These are phyloP conservation scores for Phytophthora boehmeriae DNA, from an alignment of 352 stramenopile genomes.

Conservation along the genomic window DNA sequence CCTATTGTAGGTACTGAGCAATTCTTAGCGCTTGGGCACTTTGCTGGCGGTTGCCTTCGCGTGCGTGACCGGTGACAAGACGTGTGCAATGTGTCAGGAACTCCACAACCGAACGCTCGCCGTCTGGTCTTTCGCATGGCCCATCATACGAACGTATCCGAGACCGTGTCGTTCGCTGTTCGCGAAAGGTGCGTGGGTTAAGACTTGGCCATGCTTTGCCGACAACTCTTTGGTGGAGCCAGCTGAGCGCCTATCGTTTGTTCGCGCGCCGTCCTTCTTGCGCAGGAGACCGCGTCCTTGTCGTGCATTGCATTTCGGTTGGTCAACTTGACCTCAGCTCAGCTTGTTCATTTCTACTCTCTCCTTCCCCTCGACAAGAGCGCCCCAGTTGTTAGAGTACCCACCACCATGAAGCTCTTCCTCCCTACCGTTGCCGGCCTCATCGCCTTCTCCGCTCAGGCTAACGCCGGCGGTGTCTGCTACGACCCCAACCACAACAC, in stretches of 20 bases:
- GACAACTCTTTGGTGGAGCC: not conserved
- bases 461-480: constrained; percentile 59
- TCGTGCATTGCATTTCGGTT: not conserved
- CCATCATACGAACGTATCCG: constrained; percentile 16
- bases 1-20: no score
- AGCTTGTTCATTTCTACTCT: constrained; percentile 23
- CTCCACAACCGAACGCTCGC: constrained; percentile 26
- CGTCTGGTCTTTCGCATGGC: constrained; percentile 2
- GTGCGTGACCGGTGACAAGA: no score
- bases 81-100: not conserved
- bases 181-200: constrained; percentile 8
- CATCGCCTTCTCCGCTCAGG: constrained; percentile 37
- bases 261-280: constrained; percentile 8
- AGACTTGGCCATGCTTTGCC: not conserved
- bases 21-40: no score
- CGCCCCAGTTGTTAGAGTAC: constrained; percentile 14
- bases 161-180: constrained; percentile 25
- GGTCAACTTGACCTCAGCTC: not conserved
- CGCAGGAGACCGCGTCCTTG: not conserved
- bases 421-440: constrained; percentile 27
- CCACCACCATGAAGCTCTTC: constrained; percentile 39
- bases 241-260: constrained; percentile 11
- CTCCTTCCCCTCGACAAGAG: constrained; percentile 14
- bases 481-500: constrained; percentile 50
- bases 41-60: no score